phyloP scores from a whole-genome alignment of 139 green algal species.

The Microglena sp. region DNA sequence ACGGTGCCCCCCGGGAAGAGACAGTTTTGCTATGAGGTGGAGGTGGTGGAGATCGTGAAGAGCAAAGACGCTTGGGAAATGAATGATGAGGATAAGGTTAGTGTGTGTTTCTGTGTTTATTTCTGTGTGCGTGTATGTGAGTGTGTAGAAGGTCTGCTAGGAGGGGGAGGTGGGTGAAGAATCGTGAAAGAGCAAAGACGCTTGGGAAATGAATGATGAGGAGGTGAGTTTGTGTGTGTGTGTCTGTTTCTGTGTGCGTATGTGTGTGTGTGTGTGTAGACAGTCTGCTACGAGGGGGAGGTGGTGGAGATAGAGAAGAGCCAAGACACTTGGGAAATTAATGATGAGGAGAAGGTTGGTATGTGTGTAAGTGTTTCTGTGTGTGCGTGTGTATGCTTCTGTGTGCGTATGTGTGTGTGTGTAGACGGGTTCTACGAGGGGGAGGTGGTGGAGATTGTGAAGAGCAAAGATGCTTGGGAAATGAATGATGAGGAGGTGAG shows the following conservation, averaged over 20 bases:
- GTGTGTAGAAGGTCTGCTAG: neutral
- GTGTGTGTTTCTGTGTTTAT: neutral
- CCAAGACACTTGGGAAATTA: slow-evolving; percentile 91
- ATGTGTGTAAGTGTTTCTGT: neutral
- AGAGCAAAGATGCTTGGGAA: neutral
- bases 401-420: too few relatives aligned
- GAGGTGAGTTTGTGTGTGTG: slow-evolving; percentile 54
- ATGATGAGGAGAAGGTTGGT: slow-evolving; percentile 72
- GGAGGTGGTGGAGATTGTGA: slow-evolving; percentile 1
- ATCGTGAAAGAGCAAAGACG: slow-evolving; percentile 71
- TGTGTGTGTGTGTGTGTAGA: neutral
- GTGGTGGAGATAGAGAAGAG: slow-evolving; percentile 28
- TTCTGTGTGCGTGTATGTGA: neutral
- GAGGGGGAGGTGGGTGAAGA: neutral
- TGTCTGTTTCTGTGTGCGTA: neutral
- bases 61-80: slow-evolving; percentile 9
- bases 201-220: slow-evolving; percentile 82
- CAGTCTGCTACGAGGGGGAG: neutral
- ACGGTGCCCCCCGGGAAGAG: slow-evolving; percentile 31
- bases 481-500: neutral
- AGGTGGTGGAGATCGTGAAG: slow-evolving; percentile 55
- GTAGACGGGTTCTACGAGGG: neutral
- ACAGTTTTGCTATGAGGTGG: slow-evolving; percentile 54
- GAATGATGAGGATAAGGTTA: neutral
- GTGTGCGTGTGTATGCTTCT: too few relatives aligned